Evolutionary conservation across 2,329 filamentous ascomycete genomes (phyloP), one percentile per base, ranked within the genome.

Genomic region (Dothideomycetes sp.): DNA sequence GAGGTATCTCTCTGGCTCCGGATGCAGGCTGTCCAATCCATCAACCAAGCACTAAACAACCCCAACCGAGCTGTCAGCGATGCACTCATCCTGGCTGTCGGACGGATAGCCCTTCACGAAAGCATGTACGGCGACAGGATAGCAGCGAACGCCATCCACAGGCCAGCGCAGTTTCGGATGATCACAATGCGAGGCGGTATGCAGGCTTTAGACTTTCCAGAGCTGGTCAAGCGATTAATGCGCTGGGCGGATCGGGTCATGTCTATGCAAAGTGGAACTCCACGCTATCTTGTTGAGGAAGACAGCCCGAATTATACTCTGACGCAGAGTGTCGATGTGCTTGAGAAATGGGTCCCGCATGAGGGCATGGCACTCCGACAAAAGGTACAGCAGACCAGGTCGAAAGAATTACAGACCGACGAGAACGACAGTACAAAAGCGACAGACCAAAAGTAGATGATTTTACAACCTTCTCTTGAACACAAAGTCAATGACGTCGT

Each of bases 1-100:
- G 59, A 61, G n/a, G 59, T 64, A 4, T 54, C 36, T 45, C 55
- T 69, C 4, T 54, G 55, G 29, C 56, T 72, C 10, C 63, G 65
- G 37, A 59, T 59, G 18, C 59, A 64, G 46, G 65, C 68, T 12
- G 59, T 72, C 32, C 46, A 50, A 17, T 54, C 61, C 32, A 65
- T 71, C 51, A 68, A 68, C 42, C 43, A 54, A 11, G 55, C 57
- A 5, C 52, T 70, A 19, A 47, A 47, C 17, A 49, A 56, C 31
- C 49, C 54, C 18, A 44, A 45, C 3, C 45, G 53, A 19, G 46
- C 48, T 4, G 49, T 60, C 3, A 62, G 53, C 44, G 66, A 71
- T 47, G 60, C 60, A 10, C 40, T 70, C 17, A 60, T 72, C 40
- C 64, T 62, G 5, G 67, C 69, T 4, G 66, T 70, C 2, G 54